phyloP scores from a whole-genome alignment of 2,329 filamentous ascomycete genomes.

The Botrytis cinerea region DNA sequence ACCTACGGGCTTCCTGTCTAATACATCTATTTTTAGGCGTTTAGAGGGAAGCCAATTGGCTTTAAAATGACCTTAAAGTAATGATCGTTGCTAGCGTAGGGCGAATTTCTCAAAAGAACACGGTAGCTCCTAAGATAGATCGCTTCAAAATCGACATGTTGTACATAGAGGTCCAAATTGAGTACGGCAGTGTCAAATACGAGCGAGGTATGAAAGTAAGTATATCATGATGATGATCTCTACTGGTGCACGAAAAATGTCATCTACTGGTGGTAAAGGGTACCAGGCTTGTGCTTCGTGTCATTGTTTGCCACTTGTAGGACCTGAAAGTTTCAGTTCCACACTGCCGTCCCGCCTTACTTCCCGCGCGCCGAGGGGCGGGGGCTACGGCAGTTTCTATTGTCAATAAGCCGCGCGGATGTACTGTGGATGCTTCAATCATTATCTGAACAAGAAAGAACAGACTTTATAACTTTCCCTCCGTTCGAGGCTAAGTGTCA shows the following conservation, averaged over 20 bases:
- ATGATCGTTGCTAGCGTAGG: no score
- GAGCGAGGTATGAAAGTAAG: not conserved
- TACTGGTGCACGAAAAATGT: not conserved
- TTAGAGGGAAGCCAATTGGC: no score
- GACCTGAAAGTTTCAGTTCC: not conserved
- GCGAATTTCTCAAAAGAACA: no score
- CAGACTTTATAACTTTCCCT: not conserved
- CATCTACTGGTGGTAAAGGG: not conserved
- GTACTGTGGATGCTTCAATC: not conserved
- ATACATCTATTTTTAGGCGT: no score
- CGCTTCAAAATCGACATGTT: no score
- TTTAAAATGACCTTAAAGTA: no score
- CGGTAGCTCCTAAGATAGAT: no score
- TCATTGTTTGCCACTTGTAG: not conserved
- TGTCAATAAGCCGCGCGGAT: not conserved
- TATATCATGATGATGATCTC: not conserved
- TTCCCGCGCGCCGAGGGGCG: not conserved
- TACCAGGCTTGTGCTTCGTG: not conserved
- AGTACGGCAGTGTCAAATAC: not conserved
- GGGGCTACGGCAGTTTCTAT: no score
- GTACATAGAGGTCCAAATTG: no score
- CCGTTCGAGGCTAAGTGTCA: not conserved
- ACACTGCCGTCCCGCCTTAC: not conserved
- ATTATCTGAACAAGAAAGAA: no score
- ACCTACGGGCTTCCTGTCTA: no score